phyloP scores from a whole-genome alignment of 2,329 filamentous ascomycete species.

The Botryosphaeria agaves region DNA sequence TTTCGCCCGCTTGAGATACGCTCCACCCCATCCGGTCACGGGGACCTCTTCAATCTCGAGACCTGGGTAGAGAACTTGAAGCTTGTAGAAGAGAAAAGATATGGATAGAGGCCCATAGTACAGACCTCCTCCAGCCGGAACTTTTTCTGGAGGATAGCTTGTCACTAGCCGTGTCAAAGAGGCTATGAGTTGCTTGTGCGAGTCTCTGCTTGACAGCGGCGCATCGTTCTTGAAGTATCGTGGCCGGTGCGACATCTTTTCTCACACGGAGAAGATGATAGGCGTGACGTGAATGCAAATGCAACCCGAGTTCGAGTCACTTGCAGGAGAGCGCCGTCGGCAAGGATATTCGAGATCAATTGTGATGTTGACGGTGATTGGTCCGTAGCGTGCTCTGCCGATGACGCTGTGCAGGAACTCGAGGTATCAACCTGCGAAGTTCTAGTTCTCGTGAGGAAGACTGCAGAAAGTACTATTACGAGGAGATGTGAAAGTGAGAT shows the following conservation, averaged over 20 bases:
- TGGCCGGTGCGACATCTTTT: slow-evolving; percentile 8
- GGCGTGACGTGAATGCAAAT: too few relatives aligned
- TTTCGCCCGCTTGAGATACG: slow-evolving; percentile 32
- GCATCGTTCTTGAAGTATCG: slow-evolving; percentile 23
- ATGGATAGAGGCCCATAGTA: slow-evolving; percentile 33
- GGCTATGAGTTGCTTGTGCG: slow-evolving; percentile 32
- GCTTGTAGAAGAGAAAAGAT: slow-evolving; percentile 31
- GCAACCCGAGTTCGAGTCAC: too few relatives aligned
- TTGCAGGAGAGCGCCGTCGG: too few relatives aligned
- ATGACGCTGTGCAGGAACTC: too few relatives aligned
- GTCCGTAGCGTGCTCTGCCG: too few relatives aligned
- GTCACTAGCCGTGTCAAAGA: slow-evolving; percentile 30
- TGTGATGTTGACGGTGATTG: too few relatives aligned
- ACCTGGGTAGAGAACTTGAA: slow-evolving; percentile 31
- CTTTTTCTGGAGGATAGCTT: slow-evolving; percentile 26
- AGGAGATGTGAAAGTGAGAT: too few relatives aligned
- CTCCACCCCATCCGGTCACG: slow-evolving; percentile 30
- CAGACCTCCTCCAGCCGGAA: slow-evolving; percentile 29
- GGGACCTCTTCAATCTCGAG: slow-evolving; percentile 26
- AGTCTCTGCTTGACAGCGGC: slow-evolving; percentile 19
- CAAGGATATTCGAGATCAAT: too few relatives aligned
- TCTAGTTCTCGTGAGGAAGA: too few relatives aligned
- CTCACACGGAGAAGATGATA: too few relatives aligned
- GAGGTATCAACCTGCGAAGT: too few relatives aligned
- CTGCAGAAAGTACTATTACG: too few relatives aligned